A percentile compares a stretch with the other conserved stretches of the same genome.
Evolutionary conservation across 1,139 yeast species (phyloP).

Genomic region (Blastobotrys malaysiensis): DNA sequence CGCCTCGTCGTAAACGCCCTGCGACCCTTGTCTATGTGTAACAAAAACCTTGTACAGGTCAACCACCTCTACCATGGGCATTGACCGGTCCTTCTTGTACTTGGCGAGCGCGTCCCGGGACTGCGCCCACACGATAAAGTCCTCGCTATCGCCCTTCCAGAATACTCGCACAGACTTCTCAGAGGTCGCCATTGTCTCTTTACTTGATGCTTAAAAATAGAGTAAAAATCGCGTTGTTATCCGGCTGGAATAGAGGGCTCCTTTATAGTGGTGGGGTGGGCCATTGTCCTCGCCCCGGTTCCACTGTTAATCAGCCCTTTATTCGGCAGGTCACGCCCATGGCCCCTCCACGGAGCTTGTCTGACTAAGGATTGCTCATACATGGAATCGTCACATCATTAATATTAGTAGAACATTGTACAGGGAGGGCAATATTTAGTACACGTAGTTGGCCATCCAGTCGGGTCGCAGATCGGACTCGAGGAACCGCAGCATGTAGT

Average conservation of each 20-base stretch:
- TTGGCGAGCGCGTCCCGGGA: conserved; percentile 45
- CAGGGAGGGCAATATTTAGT: too few relatives aligned
- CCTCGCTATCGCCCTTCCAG: conserved; percentile 57
- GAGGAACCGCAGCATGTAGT: conserved; percentile 88
- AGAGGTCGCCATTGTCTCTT: not conserved
- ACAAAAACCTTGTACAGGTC: conserved; percentile 56
- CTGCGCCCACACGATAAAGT: conserved; percentile 62
- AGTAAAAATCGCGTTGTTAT: not conserved
- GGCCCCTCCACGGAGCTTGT: not conserved
- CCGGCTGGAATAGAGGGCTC: not conserved
- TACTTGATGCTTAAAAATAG: not conserved
- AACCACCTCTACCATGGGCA: conserved; percentile 61
- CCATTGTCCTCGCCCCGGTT: too few relatives aligned
- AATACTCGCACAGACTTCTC: conserved; percentile 35
- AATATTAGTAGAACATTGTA: not conserved
- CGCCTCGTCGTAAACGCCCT: conserved; percentile 68
- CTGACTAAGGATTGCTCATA: not conserved
- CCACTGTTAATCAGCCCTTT: not conserved
- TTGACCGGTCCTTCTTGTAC: conserved; percentile 46
- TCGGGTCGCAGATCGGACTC: conserved; percentile 35
- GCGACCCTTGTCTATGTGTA: conserved; percentile 60
- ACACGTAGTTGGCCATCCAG: not conserved
- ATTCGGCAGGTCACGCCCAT: not conserved
- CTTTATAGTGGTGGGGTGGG: not conserved
- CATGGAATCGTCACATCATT: not conserved